These are phyloP conservation scores for Psilocybe subaeruginosa DNA, from an alignment of 768 basidiomycete species.

Conservation along the genomic window DNA sequence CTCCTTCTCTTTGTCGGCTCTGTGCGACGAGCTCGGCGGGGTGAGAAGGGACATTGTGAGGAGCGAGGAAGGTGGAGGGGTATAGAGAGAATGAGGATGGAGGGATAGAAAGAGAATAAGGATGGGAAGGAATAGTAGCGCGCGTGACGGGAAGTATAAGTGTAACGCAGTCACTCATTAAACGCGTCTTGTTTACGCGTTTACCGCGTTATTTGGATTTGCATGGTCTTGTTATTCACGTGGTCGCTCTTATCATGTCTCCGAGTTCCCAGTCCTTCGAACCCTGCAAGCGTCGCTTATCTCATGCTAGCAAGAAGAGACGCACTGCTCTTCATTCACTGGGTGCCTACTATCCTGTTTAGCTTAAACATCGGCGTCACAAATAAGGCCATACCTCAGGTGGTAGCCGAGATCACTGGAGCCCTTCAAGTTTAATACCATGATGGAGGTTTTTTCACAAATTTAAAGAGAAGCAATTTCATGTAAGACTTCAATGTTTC, in stretches of 20 bases:
- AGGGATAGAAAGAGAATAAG: slow-evolving; percentile 18
- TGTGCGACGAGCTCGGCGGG: slow-evolving; percentile 61
- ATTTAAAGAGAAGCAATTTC: too few relatives aligned
- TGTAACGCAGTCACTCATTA: slow-evolving; percentile 35
- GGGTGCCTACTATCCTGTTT: too few relatives aligned
- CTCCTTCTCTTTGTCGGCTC: slow-evolving; percentile 53
- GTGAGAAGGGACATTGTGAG: slow-evolving; percentile 54
- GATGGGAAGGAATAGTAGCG: slow-evolving; percentile 18
- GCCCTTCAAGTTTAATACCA: too few relatives aligned
- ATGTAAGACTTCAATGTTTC: too few relatives aligned
- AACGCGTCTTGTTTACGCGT: slow-evolving; percentile 39
- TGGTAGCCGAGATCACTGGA: too few relatives aligned
- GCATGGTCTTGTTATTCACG: slow-evolving; percentile 19
- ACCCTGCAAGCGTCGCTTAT: too few relatives aligned
- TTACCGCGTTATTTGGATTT: slow-evolving; percentile 34
- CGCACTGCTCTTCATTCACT: too few relatives aligned
- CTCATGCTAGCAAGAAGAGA: too few relatives aligned
- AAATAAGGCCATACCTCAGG: too few relatives aligned
- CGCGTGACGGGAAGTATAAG: slow-evolving; percentile 20
- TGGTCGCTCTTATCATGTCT: neutral
- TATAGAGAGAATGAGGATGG: slow-evolving; percentile 10
- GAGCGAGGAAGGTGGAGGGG: slow-evolving; percentile 17
- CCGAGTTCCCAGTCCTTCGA: too few relatives aligned
- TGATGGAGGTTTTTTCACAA: too few relatives aligned
- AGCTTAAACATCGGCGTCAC: too few relatives aligned